phyloP scores from a whole-genome alignment of 345 rosid genomes.

The Salix purpurea region DNA sequence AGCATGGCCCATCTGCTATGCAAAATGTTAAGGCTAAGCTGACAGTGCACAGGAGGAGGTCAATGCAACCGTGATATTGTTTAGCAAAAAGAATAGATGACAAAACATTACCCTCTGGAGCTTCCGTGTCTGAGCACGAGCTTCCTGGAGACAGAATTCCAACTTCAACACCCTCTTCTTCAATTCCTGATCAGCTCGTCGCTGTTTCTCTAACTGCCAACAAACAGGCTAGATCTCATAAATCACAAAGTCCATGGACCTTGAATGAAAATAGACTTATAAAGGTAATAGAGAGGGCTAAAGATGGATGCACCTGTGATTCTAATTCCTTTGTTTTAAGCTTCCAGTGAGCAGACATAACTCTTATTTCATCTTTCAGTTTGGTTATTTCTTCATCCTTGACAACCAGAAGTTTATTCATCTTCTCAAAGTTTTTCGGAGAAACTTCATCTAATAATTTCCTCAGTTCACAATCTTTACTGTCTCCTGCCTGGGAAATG shows the following conservation, averaged over 20 bases:
- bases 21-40: background rate
- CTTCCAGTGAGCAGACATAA: constrained; percentile 85
- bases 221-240: constrained; percentile 14
- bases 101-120: constrained; percentile 58
- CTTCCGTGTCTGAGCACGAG: constrained; percentile 73
- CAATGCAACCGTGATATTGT: background rate
- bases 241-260: background rate
- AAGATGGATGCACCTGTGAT: constrained; percentile 50
- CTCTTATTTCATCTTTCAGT: constrained; percentile 67
- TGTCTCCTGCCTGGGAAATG: constrained; percentile 44
- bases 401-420: constrained; percentile 45
- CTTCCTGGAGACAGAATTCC: constrained; percentile 89
- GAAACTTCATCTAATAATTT: constrained; percentile 58
- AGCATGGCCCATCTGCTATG: background rate
- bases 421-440: constrained; percentile 60
- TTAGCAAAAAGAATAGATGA: background rate
- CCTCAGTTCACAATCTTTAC: constrained; percentile 49
- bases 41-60: background rate
- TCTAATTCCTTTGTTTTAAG: constrained; percentile 73
- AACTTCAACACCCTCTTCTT: constrained; percentile 81
- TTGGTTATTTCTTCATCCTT: constrained; percentile 74
- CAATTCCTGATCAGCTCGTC: constrained; percentile 73
- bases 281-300: background rate
- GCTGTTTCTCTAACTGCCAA: constrained; percentile 78
- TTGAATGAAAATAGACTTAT: background rate